Evolutionary conservation across 345 rosid genomes (phyloP).

Genomic region (Excoecaria agallocha): DNA sequence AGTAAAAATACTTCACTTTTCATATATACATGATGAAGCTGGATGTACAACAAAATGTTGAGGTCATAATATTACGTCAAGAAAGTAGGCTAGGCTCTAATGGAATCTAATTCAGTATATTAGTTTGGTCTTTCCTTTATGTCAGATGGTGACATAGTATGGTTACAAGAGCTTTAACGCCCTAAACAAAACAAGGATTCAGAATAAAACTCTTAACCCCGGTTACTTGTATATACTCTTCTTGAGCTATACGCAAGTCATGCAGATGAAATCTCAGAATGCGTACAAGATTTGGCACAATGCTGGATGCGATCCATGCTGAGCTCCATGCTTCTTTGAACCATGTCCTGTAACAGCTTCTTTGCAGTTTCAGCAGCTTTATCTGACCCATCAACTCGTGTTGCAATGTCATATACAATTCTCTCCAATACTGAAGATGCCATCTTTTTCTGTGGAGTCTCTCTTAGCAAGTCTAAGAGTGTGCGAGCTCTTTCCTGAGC

Average conservation of each 20-base stretch:
- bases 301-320: conserved; percentile 47
- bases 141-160: conserved; percentile 19
- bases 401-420: conserved; percentile 61
- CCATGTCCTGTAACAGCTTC: conserved; percentile 65
- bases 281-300: conserved; percentile 39
- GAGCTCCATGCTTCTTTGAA: conserved; percentile 65
- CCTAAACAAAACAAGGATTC: conserved; percentile 22
- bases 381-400: conserved; percentile 55
- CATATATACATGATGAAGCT: conserved; percentile 33
- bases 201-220: conserved; percentile 18
- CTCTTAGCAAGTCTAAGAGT: conserved; percentile 67
- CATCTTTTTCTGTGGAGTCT: conserved; percentile 55
- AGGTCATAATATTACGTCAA: conserved; percentile 28
- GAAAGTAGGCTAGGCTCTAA: conserved; percentile 17
- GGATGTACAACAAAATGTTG: conserved; percentile 31
- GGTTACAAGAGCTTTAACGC: conserved; percentile 19
- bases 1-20: conserved; percentile 16
- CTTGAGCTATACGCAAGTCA: conserved; percentile 14
- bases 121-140: conserved; percentile 11
- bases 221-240: conserved; percentile 9
- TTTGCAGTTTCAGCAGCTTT: conserved; percentile 71
- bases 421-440: conserved; percentile 53
- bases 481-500: conserved; percentile 64
- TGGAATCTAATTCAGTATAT: conserved; percentile 22
- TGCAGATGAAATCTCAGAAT: conserved; percentile 30